Percentiles rank a stretch among this genome's conserved stretches.
phyloP scores from a whole-genome alignment of 2,329 filamentous ascomycete species.

The Herpomyces periplanetae region DNA sequence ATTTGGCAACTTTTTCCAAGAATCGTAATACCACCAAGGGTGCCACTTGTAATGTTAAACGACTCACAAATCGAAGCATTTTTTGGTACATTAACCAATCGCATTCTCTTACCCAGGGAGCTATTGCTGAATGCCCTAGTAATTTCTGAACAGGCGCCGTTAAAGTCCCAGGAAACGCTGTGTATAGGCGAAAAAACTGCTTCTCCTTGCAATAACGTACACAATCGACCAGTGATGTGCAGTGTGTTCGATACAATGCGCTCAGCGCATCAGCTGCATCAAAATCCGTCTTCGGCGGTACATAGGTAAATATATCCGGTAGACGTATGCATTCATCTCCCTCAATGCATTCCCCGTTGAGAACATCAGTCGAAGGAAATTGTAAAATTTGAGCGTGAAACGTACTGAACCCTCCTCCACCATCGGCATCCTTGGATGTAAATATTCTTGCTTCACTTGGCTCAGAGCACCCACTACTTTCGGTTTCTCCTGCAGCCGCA shows the following conservation, averaged over 20 bases:
- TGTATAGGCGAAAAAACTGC: conserved; percentile 75
- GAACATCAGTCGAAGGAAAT: conserved; percentile 13
- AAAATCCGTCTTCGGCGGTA: conserved; percentile 40
- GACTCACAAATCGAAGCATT: conserved; percentile 66
- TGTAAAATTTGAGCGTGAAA: no score
- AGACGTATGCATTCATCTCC: conserved; percentile 32
- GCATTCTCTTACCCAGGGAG: conserved; percentile 74
- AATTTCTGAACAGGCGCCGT: conserved; percentile 88
- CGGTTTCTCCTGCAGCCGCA: no score
- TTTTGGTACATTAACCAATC: conserved; percentile 87
- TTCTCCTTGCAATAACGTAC: conserved; percentile 89
- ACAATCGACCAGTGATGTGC: conserved; percentile 72
- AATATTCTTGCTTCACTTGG: no score
- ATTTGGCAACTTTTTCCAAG: conserved; percentile 46
- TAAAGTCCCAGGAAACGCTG: conserved; percentile 73
- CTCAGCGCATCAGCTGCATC: conserved; percentile 54
- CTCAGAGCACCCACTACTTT: no score
- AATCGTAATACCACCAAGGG: conserved; percentile 58
- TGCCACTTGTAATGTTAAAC: conserved; percentile 61
- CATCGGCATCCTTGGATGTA: no score
- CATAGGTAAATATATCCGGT: conserved; percentile 48
- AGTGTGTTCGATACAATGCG: conserved; percentile 69
- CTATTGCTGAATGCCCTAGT: conserved; percentile 37
- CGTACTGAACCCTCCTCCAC: no score
- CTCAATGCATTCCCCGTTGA: conserved; percentile 14